Conservation (phyloP, 2,329 filamentous ascomycete genomes). For the Penicillium sp. region DNA sequence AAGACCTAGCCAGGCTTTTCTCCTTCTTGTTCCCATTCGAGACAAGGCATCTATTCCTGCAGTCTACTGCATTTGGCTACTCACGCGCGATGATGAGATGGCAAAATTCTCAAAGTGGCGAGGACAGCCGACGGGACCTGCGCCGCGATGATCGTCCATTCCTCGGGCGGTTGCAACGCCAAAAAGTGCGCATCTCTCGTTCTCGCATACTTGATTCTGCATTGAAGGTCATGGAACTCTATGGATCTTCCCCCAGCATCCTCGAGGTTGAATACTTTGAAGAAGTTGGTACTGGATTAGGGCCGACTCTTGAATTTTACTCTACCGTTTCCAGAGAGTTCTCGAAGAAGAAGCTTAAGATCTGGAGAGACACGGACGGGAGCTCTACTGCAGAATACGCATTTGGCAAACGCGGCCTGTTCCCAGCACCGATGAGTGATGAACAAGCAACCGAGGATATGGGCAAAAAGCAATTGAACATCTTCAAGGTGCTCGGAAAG, state of each 20-base stretch:
- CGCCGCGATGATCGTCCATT: conserved; percentile 86
- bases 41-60: conserved; percentile 91
- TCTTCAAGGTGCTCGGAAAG: conserved; percentile 93
- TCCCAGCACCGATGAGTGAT: conserved; percentile 84
- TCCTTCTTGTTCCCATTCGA: conserved; percentile 98
- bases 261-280: conserved; percentile 98
- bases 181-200: conserved; percentile 96
- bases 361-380: conserved; percentile 90
- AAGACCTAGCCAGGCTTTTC: conserved; percentile 88
- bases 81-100: conserved; percentile 95
- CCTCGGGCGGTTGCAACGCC: conserved; percentile 84
- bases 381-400: conserved; percentile 76
- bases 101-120: conserved; percentile 85
- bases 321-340: conserved; percentile 97
- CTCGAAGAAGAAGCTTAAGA: conserved; percentile 91
- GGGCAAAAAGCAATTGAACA: conserved; percentile 80
- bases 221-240: conserved; percentile 97
- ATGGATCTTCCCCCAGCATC: conserved; percentile 93
- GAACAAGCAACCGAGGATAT: conserved; percentile 72
- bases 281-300: conserved; percentile 93
- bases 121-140: conserved; percentile 77
- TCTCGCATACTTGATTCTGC: conserved; percentile 95
- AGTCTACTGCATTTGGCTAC: conserved; percentile 98
- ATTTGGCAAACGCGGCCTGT: conserved; percentile 79
- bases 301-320: conserved; percentile 96